Evolutionary conservation across 2,329 filamentous ascomycete species (phyloP).

Genomic region (Aspergillus ibericus): DNA sequence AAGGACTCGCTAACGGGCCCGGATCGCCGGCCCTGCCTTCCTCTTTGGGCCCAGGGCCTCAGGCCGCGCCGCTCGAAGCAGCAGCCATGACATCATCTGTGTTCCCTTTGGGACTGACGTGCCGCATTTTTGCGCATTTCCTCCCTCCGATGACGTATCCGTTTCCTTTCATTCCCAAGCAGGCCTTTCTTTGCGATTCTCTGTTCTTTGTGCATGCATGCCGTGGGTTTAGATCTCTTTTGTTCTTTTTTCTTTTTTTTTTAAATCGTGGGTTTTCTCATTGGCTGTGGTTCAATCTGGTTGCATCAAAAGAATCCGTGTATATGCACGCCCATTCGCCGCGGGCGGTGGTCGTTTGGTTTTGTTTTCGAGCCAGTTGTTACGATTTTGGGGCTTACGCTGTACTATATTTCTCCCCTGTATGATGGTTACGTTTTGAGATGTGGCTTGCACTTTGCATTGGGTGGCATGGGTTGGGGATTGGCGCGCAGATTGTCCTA

Average conservation of each 20-base stretch:
- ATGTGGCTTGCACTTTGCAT: slow-evolving; percentile 14
- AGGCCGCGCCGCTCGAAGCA: slow-evolving; percentile 13
- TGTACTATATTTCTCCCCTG: slow-evolving; percentile 22
- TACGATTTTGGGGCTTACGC: slow-evolving; percentile 16
- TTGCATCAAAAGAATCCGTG: slow-evolving; percentile 18
- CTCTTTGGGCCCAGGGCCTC: slow-evolving; percentile 7
- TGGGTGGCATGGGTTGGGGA: slow-evolving; percentile 15
- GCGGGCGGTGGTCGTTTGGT: too few species aligned
- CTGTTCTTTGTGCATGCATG: slow-evolving; percentile 12
- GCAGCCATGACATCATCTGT: slow-evolving; percentile 23
- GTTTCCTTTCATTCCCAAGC: neutral
- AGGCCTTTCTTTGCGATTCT: slow-evolving; percentile 1
- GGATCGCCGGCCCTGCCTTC: slow-evolving; percentile 22
- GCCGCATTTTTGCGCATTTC: neutral
- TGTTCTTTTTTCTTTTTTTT: slow-evolving; percentile 8
- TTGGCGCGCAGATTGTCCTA: slow-evolving; percentile 14
- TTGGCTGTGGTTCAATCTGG: neutral
- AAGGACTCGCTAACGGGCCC: slow-evolving; percentile 17
- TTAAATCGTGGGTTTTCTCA: neutral
- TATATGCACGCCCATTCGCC: neutral
- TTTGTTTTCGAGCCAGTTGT: slow-evolving; percentile 12
- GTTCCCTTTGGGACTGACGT: slow-evolving; percentile 10
- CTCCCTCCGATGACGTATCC: slow-evolving; percentile 18
- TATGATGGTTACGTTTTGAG: slow-evolving; percentile 20
- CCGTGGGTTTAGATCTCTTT: slow-evolving; percentile 18